Evolutionary conservation across 148 eudicot species (phyloP).

Genomic region (Rhododendron griersonianum): DNA sequence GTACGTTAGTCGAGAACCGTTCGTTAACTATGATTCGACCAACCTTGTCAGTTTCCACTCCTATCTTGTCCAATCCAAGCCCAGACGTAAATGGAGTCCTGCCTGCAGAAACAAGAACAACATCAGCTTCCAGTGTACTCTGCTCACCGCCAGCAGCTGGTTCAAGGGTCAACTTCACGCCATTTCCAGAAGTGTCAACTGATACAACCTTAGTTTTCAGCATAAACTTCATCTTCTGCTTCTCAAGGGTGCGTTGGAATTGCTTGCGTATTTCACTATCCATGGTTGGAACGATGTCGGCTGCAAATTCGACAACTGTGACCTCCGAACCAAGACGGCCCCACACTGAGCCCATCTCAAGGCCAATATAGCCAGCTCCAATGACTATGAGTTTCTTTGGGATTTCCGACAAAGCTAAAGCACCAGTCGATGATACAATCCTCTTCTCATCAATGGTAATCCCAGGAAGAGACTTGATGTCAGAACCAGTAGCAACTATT

Average conservation of each 20-base stretch:
- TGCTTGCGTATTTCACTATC: constrained; percentile 86
- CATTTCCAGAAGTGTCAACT: constrained; percentile 56
- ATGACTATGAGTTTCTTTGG: constrained; percentile 85
- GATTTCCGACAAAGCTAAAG: constrained; percentile 72
- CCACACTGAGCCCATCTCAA: constrained; percentile 99
- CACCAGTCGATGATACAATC: constrained; percentile 93
- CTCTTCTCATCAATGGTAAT: constrained; percentile 83
- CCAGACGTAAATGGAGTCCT: constrained; percentile 77
- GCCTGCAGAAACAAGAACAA: constrained; percentile 91
- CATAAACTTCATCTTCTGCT: constrained; percentile 93
- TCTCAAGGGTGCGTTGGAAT: constrained; percentile 87
- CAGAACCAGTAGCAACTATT: constrained; percentile 91
- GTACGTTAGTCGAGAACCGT: constrained; percentile 60
- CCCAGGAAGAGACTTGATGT: constrained; percentile 82
- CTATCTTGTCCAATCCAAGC: constrained; percentile 70
- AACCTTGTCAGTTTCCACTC: constrained; percentile 75
- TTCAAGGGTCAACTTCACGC: constrained; percentile 71
- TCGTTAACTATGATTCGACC: constrained; percentile 71
- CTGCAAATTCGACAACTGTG: constrained; percentile 82
- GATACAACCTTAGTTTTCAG: constrained; percentile 90
- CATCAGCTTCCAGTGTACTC: constrained; percentile 74
- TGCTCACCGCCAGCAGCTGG: constrained; percentile 90
- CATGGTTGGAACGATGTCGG: constrained; percentile 89
- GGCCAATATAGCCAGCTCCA: constrained; percentile 97
- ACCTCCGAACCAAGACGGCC: constrained; percentile 92